These are phyloP conservation scores for Rauvolfia tetraphylla DNA, from an alignment of 257 asterid species.

Conservation along the genomic window DNA sequence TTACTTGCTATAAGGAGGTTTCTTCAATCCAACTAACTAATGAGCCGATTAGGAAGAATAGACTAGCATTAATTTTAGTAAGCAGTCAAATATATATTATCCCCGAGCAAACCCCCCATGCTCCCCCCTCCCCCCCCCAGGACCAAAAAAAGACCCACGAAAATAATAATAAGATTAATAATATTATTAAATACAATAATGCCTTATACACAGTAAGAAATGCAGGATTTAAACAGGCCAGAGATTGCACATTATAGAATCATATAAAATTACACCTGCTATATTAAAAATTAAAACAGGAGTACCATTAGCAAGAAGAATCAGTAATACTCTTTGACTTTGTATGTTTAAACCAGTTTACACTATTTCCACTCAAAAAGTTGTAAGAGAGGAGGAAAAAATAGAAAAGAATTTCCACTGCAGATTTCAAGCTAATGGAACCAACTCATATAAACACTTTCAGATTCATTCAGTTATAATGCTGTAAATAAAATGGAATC, in stretches of 20 bases:
- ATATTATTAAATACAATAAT: too few relatives aligned
- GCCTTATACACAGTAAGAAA: background rate
- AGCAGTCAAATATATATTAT: background rate
- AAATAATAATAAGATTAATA: too few relatives aligned
- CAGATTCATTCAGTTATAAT: background rate
- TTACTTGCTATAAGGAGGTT: background rate
- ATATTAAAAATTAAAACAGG: background rate
- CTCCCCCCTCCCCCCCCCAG: background rate
- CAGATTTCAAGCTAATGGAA: background rate
- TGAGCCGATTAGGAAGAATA: background rate
- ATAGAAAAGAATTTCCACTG: background rate
- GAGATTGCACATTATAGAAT: background rate
- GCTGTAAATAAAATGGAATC: background rate
- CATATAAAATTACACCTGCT: background rate
- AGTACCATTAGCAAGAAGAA: background rate
- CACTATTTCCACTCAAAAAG: background rate
- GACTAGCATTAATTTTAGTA: background rate
- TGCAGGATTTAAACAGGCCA: background rate
- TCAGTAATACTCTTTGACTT: background rate
- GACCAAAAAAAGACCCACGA: background rate
- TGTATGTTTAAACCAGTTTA: background rate
- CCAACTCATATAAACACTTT: background rate
- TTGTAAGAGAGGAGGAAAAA: background rate
- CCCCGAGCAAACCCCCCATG: background rate
- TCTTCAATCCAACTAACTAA: background rate